A percentile compares a stretch with the other conserved stretches of the same genome.
Conservation (phyloP, 148 eudicot species). For the Nepenthes mirabilis region DNA sequence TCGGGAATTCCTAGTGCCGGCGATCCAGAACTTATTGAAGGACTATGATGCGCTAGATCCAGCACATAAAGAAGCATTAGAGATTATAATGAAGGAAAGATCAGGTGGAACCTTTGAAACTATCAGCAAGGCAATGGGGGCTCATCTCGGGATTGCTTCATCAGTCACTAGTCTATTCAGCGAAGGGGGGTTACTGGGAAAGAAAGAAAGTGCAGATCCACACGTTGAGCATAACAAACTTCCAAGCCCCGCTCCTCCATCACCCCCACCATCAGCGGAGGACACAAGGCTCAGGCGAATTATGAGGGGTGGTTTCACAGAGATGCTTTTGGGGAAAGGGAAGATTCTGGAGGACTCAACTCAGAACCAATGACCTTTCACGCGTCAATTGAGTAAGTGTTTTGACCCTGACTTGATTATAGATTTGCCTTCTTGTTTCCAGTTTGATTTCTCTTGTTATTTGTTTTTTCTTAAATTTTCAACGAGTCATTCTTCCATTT, state of each 20-base stretch:
- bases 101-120: slow-evolving; percentile 84
- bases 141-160: slow-evolving; percentile 80
- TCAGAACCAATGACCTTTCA: slow-evolving; percentile 15
- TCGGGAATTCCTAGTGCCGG: slow-evolving; percentile 65
- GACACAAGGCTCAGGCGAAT: slow-evolving; percentile 84
- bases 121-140: slow-evolving; percentile 87
- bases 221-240: slow-evolving; percentile 27
- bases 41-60: slow-evolving; percentile 93
- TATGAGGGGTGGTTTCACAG: slow-evolving; percentile 82
- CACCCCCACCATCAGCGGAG: slow-evolving; percentile 34
- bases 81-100: slow-evolving; percentile 81
- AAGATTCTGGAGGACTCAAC: slow-evolving; percentile 35
- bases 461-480: no score
- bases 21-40: slow-evolving; percentile 76
- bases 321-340: slow-evolving; percentile 68
- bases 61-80: slow-evolving; percentile 93
- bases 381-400: no score
- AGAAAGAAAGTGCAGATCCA: slow-evolving; percentile 46
- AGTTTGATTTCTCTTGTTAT: no score
- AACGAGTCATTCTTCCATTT: no score
- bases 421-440: no score
- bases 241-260: slow-evolving; percentile 21
- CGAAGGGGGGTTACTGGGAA: slow-evolving; percentile 74
- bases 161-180: slow-evolving; percentile 68
- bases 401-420: no score